A percentile compares a stretch with the other conserved stretches of the same genome.
Evolutionary conservation across 345 rosid genomes (phyloP).

Genomic region (Eucalyptus sp.): DNA sequence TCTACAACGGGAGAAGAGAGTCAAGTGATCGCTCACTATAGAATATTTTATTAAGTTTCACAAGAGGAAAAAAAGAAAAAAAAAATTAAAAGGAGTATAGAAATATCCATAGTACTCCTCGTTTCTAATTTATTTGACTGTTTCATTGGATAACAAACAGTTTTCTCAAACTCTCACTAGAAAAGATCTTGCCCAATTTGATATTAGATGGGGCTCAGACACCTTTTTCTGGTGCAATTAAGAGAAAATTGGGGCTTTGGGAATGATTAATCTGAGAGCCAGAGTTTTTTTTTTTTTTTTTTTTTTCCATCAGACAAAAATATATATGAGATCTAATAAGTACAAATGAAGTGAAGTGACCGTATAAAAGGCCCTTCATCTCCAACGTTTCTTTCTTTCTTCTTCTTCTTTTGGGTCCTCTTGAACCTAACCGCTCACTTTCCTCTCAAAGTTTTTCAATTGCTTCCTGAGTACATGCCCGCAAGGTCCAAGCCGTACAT

Average conservation of each 20-base stretch:
- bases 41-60: not conserved
- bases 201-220: not conserved
- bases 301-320: too few species aligned
- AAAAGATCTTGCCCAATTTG: not conserved
- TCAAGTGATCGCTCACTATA: fast-evolving
- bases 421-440: too few species aligned
- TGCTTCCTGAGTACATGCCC: too few species aligned
- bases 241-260: not conserved
- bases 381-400: too few species aligned
- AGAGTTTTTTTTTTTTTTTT: too few species aligned
- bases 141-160: not conserved
- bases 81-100: not conserved
- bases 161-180: not conserved
- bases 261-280: too few species aligned
- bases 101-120: not conserved
- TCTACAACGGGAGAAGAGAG: not conserved
- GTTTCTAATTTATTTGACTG: not conserved
- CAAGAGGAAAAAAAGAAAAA: not conserved
- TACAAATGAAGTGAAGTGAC: too few species aligned
- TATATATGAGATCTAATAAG: too few species aligned
- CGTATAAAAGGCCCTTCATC: too few species aligned
- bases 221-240: not conserved
- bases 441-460: too few species aligned
- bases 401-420: too few species aligned
- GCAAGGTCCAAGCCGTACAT: too few species aligned